A percentile compares a stretch with the other conserved stretches of the same genome.
Conservation (phyloP, 345 rosid genomes). For the Citrus medica region DNA sequence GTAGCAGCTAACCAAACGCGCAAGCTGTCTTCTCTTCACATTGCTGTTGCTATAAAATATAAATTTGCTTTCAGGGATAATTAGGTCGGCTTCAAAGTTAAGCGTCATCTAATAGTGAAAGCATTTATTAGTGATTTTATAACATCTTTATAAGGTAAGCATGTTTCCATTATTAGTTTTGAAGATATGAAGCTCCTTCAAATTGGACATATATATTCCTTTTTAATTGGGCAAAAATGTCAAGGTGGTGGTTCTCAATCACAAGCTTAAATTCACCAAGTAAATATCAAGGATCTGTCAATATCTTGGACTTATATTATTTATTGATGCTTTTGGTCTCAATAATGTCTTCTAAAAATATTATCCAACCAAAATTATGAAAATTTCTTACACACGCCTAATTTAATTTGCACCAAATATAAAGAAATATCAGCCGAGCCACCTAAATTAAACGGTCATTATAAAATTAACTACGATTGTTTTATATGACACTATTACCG, state of each 20-base stretch:
- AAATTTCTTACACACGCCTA: neutral
- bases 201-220: neutral
- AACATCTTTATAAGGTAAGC: neutral
- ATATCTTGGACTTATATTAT: neutral
- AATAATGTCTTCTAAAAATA: too few species aligned
- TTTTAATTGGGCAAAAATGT: neutral
- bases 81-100: slow-evolving; percentile 17
- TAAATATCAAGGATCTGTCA: neutral
- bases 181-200: neutral
- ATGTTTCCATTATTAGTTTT: neutral
- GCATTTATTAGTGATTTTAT: neutral
- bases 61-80: neutral
- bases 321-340: neutral
- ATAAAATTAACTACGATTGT: neutral
- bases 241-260: neutral
- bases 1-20: slow-evolving; percentile 4
- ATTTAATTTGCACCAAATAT: neutral
- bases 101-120: slow-evolving; percentile 6
- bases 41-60: slow-evolving; percentile 1
- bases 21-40: slow-evolving; percentile 13
- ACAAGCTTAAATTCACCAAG: neutral
- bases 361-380: neutral
- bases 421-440: neutral
- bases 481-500: neutral
- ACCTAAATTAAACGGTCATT: neutral